Evolutionary conservation across 2,329 filamentous ascomycete genomes (phyloP).

Genomic region (Scedosporium dehoogii): DNA sequence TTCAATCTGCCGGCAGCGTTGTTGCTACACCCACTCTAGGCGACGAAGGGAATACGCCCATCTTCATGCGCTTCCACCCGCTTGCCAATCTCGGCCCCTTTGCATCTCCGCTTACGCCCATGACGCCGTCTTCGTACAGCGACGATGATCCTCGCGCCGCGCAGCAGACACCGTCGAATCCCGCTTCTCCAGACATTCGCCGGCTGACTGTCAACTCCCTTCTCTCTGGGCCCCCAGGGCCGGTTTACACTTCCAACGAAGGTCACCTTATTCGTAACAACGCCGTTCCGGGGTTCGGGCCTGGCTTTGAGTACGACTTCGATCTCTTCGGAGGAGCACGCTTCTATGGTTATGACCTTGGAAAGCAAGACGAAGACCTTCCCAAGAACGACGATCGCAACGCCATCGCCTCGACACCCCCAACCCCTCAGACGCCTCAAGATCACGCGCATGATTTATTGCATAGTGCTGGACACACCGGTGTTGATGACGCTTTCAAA

Average conservation of each 20-base stretch:
- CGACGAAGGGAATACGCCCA: background rate
- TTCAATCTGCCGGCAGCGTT: background rate
- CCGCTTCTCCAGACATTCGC: slow-evolving; percentile 16
- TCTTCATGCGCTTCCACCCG: slow-evolving; percentile 3
- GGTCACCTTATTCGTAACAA: background rate
- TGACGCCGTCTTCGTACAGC: slow-evolving; percentile 27
- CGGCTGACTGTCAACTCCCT: slow-evolving; percentile 57
- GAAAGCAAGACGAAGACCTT: slow-evolving; percentile 58
- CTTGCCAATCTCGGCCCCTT: slow-evolving; percentile 10
- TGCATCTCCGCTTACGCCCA: slow-evolving; percentile 28
- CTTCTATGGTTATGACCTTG: slow-evolving; percentile 63
- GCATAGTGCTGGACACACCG: slow-evolving; percentile 7
- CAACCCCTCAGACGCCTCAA: slow-evolving; percentile 17
- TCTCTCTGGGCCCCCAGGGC: slow-evolving; percentile 37
- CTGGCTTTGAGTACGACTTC: background rate
- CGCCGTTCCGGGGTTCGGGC: background rate
- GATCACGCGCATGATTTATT: slow-evolving; percentile 8
- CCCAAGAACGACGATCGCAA: slow-evolving; percentile 60
- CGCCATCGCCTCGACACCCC: slow-evolving; percentile 43
- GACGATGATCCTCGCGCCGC: slow-evolving; percentile 22
- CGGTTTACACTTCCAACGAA: background rate
- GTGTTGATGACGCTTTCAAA: slow-evolving; percentile 20
- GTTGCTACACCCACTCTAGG: background rate
- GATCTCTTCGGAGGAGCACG: slow-evolving; percentile 24
- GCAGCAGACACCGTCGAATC: slow-evolving; percentile 11